Percentiles rank a stretch among this genome's conserved stretches.
Evolutionary conservation across 768 basidiomycete genomes (phyloP).

Genomic region (Boletus tylopilopsis): DNA sequence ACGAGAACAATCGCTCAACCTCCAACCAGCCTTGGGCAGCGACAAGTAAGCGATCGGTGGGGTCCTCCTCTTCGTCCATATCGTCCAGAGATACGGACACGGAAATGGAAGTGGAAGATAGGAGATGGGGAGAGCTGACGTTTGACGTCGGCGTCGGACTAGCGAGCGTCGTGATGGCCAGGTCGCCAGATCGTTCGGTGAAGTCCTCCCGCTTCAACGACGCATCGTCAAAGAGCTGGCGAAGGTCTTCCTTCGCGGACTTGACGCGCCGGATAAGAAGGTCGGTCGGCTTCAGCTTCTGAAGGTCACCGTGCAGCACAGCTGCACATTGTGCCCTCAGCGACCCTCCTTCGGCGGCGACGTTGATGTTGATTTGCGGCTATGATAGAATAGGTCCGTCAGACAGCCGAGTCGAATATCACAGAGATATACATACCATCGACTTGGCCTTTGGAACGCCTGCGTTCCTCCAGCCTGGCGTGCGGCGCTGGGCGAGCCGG

Average conservation of each 20-base stretch:
- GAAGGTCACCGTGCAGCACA: constrained; percentile 4
- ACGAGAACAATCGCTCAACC: neutral
- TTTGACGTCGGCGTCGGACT: too few species aligned
- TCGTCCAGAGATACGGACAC: too few species aligned
- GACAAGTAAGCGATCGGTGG: neutral
- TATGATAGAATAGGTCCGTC: neutral
- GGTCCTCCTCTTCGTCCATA: too few species aligned
- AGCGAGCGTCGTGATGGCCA: too few species aligned
- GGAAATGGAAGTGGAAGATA: too few species aligned
- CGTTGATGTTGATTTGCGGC: constrained; percentile 10
- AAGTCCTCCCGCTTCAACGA: too few species aligned
- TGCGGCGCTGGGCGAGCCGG: neutral
- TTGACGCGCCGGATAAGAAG: too few species aligned
- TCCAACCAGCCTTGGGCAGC: constrained; percentile 8
- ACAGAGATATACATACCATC: neutral
- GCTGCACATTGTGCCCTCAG: constrained; percentile 3
- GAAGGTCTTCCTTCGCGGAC: too few species aligned
- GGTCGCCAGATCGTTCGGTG: too few species aligned
- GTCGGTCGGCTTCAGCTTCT: too few species aligned
- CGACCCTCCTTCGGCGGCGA: neutral
- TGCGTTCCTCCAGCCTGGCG: constrained; percentile 4
- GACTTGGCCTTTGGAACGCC: constrained; percentile 10
- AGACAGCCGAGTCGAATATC: neutral
- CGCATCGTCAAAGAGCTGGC: too few species aligned
- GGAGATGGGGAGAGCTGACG: too few species aligned